Conservation (phyloP, 768 basidiomycete species). For the Fistulinella prunicolor region DNA sequence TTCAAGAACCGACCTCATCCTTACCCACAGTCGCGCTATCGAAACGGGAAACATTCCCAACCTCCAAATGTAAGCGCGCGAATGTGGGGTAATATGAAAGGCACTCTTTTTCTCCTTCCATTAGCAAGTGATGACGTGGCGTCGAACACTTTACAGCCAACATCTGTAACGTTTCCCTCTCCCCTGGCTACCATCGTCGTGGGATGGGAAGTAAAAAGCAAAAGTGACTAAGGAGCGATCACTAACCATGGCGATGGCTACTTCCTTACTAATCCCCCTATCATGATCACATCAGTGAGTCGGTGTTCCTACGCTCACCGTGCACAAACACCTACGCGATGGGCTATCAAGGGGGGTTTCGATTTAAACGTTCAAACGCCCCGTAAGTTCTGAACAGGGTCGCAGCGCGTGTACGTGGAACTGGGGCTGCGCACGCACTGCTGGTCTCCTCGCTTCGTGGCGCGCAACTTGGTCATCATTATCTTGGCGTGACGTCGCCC, state of each 20-base stretch:
- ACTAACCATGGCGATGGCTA: not conserved
- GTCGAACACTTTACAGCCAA: not conserved
- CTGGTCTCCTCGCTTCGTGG: not conserved
- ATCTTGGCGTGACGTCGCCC: not conserved
- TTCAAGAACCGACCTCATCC: not conserved
- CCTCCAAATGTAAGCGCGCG: not conserved
- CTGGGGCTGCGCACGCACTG: not conserved
- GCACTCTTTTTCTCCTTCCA: not conserved
- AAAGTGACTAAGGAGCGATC: not conserved
- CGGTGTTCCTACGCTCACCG: not conserved
- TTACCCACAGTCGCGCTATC: no score
- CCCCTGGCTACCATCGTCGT: not conserved
- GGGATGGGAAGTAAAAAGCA: not conserved
- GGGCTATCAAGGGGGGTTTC: not conserved
- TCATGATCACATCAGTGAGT: not conserved
- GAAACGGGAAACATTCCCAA: no score
- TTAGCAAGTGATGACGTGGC: not conserved
- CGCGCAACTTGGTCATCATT: not conserved
- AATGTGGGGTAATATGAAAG: conserved; percentile 6
- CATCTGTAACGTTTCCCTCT: no score
- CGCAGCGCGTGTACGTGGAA: not conserved
- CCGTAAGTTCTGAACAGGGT: not conserved
- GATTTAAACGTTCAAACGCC: not conserved
- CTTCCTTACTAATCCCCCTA: not conserved
- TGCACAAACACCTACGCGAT: not conserved